phyloP scores from a whole-genome alignment of 1,139 yeast genomes.

The Blastobotrys indianensis region DNA sequence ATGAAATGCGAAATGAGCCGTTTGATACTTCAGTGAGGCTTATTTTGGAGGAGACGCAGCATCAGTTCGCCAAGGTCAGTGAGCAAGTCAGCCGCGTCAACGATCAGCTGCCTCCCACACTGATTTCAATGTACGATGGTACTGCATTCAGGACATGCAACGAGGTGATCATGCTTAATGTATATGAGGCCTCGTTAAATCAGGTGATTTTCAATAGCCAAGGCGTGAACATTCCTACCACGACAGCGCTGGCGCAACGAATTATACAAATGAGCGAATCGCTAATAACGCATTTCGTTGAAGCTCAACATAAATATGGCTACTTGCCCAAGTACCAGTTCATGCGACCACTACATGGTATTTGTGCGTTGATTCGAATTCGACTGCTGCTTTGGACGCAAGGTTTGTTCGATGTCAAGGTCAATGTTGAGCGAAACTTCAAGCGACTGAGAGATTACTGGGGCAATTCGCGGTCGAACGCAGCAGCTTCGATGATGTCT shows the following conservation, averaged over 20 bases:
- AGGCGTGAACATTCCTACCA: neutral
- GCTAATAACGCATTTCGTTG: neutral
- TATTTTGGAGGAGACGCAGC: neutral
- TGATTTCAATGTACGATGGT: neutral
- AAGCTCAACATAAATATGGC: neutral
- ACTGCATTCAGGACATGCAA: neutral
- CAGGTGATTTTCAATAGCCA: constrained; percentile 1
- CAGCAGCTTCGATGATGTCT: neutral
- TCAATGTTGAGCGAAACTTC: constrained; percentile 17
- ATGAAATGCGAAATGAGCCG: constrained; percentile 1
- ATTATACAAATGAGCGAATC: neutral
- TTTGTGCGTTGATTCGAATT: constrained; percentile 32
- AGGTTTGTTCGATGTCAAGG: constrained; percentile 12
- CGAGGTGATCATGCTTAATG: constrained; percentile 2
- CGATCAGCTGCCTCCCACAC: neutral
- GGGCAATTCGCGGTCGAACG: constrained; percentile 5
- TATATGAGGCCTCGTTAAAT: constrained; percentile 7
- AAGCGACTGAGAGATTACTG: constrained; percentile 14
- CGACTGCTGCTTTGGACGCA: constrained; percentile 20
- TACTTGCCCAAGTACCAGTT: constrained; percentile 45
- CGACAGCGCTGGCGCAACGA: neutral
- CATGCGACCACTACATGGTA: constrained; percentile 51
- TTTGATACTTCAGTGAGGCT: neutral
- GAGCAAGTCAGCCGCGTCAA: neutral
- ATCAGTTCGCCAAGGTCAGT: neutral